Evolutionary conservation across 108 stramenopile species (phyloP).

Genomic region (Seminavis robusta): DNA sequence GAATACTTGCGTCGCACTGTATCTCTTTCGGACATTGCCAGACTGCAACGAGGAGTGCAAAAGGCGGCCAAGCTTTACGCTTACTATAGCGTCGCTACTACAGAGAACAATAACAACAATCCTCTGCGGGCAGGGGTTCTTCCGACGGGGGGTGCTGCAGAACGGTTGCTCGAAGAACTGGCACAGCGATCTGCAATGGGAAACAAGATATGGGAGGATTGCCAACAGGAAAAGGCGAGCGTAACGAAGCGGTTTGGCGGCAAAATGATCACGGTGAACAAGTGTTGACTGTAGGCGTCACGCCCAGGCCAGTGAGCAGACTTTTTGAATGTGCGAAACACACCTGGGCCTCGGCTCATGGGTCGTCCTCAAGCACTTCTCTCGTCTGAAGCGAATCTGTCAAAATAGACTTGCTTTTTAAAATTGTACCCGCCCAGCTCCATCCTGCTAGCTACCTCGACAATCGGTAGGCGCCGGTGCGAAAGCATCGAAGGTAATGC

Average conservation of each 20-base stretch:
- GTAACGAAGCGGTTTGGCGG: not conserved
- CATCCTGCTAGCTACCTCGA: no score
- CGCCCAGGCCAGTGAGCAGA: no score
- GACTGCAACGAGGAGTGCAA: conserved; percentile 14
- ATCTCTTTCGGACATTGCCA: conserved; percentile 25
- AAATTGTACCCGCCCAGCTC: no score
- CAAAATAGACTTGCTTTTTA: no score
- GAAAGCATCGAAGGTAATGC: no score
- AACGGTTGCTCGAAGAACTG: conserved; percentile 24
- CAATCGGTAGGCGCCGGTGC: no score
- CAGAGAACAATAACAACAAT: conserved; percentile 4
- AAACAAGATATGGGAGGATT: conserved; percentile 27
- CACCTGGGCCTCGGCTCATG: no score
- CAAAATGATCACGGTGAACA: no score
- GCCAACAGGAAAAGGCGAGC: conserved; percentile 8
- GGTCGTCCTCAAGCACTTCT: no score
- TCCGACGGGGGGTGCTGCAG: conserved; percentile 34
- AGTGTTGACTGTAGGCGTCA: no score
- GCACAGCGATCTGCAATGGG: conserved; percentile 28
- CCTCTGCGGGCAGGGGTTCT: conserved; percentile 24
- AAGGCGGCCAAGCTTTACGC: conserved; percentile 19
- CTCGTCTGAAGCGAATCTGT: no score
- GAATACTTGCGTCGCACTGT: conserved; percentile 2
- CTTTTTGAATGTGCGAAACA: no score
- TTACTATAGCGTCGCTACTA: conserved; percentile 19